phyloP scores from a whole-genome alignment of 345 rosid species.

The sweet orange (Citrus sinensis) region DNA sequence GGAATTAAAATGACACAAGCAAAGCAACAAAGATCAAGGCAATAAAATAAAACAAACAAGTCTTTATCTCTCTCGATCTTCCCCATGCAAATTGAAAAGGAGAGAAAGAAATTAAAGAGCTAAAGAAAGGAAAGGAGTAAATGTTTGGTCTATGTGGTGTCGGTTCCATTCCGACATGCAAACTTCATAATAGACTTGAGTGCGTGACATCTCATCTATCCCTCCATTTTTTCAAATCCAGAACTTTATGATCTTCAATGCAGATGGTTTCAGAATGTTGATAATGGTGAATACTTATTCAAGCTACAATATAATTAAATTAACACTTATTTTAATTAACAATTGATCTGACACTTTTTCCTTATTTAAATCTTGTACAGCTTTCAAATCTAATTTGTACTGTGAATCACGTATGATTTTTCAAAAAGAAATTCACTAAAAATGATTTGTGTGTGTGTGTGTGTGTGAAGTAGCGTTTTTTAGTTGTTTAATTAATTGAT shows the following conservation, averaged over 20 bases:
- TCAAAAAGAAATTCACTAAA: too few relatives aligned
- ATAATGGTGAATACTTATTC: background rate
- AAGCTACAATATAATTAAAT: background rate
- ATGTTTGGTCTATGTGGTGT: constrained; percentile 20
- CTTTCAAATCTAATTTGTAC: background rate
- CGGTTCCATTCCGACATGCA: constrained; percentile 26
- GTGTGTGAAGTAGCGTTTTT: too few relatives aligned
- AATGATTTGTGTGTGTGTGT: too few relatives aligned
- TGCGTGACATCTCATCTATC: constrained; percentile 21
- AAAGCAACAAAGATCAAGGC: constrained; percentile 4
- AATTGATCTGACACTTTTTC: background rate
- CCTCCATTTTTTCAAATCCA: background rate
- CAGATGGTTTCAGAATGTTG: constrained; percentile 2
- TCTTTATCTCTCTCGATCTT: background rate
- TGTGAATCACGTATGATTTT: background rate
- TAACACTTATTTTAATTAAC: background rate
- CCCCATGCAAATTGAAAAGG: constrained; percentile 5
- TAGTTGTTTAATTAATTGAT: too few relatives aligned
- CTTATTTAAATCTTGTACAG: background rate
- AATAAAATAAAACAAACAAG: background rate
- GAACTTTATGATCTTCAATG: background rate
- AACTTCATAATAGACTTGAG: constrained; percentile 1
- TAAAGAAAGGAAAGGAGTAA: constrained; percentile 1
- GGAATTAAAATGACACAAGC: background rate
- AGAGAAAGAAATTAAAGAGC: background rate